Evolutionary conservation across 306 rosid genomes (phyloP).

Genomic region (Astragalus glycyphyllos): DNA sequence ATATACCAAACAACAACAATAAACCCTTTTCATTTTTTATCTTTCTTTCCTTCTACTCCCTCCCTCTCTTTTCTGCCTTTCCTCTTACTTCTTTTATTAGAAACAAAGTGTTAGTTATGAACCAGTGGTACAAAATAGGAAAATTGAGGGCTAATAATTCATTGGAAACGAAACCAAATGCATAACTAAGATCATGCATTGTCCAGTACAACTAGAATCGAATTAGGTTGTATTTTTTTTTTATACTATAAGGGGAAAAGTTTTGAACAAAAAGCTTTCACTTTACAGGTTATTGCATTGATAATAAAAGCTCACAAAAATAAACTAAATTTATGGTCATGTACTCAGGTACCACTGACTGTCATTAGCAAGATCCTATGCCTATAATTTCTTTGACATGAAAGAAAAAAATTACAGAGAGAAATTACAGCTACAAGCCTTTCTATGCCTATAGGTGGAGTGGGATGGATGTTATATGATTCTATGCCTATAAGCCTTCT

Average conservation of each 20-base stretch:
- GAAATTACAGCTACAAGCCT: conserved; percentile 50
- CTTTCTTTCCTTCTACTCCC: too few species aligned
- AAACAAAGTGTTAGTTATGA: background rate
- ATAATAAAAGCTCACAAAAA: conserved; percentile 36
- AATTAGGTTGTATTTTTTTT: conserved; percentile 13
- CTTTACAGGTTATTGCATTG: conserved; percentile 45
- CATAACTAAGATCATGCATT: background rate
- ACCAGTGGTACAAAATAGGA: background rate
- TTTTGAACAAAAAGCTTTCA: conserved; percentile 10
- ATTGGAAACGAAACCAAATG: background rate
- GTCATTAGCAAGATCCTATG: conserved; percentile 44
- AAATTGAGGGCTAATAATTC: background rate
- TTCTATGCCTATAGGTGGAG: too few species aligned
- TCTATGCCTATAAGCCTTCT: conserved; percentile 48
- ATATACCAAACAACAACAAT: too few species aligned
- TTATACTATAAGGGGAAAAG: conserved; percentile 4
- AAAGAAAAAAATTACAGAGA: conserved; percentile 34
- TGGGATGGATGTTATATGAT: too few species aligned
- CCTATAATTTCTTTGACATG: conserved; percentile 50
- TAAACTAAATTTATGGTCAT: conserved; percentile 43
- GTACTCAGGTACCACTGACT: conserved; percentile 34
- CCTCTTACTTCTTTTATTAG: too few species aligned
- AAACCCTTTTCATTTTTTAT: too few species aligned
- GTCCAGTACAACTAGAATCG: conserved; percentile 4
- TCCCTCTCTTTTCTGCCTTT: too few species aligned